Percentiles rank a stretch among this genome's conserved stretches.
Conservation (phyloP, 1,139 yeast genomes). For the Protomyces inouyei region DNA sequence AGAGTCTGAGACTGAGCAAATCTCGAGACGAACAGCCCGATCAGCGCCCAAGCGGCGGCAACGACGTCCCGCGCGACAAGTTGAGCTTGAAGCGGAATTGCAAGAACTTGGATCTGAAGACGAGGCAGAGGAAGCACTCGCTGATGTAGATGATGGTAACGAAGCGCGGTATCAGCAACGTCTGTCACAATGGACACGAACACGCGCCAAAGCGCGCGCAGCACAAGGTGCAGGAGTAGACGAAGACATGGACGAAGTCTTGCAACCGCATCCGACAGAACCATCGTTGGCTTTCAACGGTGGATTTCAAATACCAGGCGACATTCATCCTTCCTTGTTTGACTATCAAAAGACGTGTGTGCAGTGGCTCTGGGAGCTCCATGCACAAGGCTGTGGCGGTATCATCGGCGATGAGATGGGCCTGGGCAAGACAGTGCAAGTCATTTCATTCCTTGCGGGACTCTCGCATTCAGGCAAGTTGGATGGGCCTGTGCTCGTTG, state of each 20-base stretch:
- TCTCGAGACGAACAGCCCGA: neutral
- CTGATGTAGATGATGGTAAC: conserved; percentile 66
- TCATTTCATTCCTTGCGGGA: conserved; percentile 84
- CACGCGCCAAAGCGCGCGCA: conserved; percentile 35
- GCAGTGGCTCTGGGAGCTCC: conserved; percentile 69
- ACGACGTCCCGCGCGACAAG: neutral
- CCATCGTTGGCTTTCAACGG: conserved; percentile 71
- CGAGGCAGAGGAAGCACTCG: conserved; percentile 30
- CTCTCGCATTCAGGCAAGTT: conserved; percentile 74
- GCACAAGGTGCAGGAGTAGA: conserved; percentile 26
- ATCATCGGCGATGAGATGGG: conserved; percentile 99
- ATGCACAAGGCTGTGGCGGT: conserved; percentile 85
- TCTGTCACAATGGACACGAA: conserved; percentile 53
- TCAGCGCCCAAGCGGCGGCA: neutral
- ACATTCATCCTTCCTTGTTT: conserved; percentile 75
- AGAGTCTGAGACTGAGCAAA: neutral
- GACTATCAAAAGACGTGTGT: conserved; percentile 91
- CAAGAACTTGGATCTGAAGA: neutral
- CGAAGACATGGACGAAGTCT: conserved; percentile 31
- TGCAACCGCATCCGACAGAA: conserved; percentile 63
- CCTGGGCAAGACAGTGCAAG: conserved; percentile 87
- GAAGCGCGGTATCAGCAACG: conserved; percentile 58
- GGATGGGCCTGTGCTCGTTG: conserved; percentile 73
- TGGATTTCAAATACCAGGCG: conserved; percentile 78
- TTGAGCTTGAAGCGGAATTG: neutral